Conservation (phyloP, 2,329 filamentous ascomycete genomes). For the Dactylellina haptotyla region DNA sequence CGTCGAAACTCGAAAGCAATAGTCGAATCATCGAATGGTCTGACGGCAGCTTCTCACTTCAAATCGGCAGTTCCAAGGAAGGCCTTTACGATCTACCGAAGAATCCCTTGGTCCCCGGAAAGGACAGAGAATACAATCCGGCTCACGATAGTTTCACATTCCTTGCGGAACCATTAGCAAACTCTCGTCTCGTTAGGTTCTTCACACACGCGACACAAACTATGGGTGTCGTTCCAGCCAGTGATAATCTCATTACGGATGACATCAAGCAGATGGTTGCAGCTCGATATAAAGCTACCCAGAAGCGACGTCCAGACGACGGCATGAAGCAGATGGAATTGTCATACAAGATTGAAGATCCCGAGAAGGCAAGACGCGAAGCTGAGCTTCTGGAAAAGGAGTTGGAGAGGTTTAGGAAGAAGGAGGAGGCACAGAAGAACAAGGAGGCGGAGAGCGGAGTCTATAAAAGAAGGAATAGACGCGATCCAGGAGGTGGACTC, state of each 20-base stretch:
- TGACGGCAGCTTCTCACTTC: slow-evolving; percentile 73
- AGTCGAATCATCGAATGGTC: slow-evolving; percentile 74
- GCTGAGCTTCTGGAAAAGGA: slow-evolving; percentile 68
- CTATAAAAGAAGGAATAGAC: slow-evolving; percentile 59
- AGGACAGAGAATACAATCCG: slow-evolving; percentile 63
- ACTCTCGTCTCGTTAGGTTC: slow-evolving; percentile 69
- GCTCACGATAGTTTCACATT: slow-evolving; percentile 73
- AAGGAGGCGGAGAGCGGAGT: slow-evolving; percentile 67
- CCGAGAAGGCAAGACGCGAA: slow-evolving; percentile 69
- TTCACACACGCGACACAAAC: slow-evolving; percentile 72
- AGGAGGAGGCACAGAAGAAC: slow-evolving; percentile 66
- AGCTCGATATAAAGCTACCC: slow-evolving; percentile 65
- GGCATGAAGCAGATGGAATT: slow-evolving; percentile 51
- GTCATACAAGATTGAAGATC: slow-evolving; percentile 63
- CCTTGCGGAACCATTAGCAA: slow-evolving; percentile 70
- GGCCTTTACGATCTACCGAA: slow-evolving; percentile 66
- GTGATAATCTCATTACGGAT: slow-evolving; percentile 71
- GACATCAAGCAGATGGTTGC: slow-evolving; percentile 71
- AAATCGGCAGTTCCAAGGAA: slow-evolving; percentile 71
- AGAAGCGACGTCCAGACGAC: slow-evolving; percentile 64
- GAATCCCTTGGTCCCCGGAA: slow-evolving; percentile 61
- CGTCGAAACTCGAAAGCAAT: slow-evolving; percentile 71
- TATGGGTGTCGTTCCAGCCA: slow-evolving; percentile 68
- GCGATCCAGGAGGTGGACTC: slow-evolving; percentile 64
- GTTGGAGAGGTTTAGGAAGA: slow-evolving; percentile 63